A percentile compares a stretch with the other conserved stretches of the same genome.
Conservation (phyloP, 108 stramenopile genomes). For the Thalassiosira profunda region DNA sequence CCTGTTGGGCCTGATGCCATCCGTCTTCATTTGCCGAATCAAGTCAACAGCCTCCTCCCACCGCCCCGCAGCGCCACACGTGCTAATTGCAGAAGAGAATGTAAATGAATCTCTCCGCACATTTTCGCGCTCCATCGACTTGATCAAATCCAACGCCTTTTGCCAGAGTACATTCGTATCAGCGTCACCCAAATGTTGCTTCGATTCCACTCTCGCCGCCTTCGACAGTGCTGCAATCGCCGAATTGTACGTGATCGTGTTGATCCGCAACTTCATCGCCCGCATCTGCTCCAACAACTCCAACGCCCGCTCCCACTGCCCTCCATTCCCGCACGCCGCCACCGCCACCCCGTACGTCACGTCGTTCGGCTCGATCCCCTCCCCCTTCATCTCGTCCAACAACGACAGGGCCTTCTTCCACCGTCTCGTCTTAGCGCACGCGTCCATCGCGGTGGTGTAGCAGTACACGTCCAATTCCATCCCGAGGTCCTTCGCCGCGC, state of each 20-base stretch:
- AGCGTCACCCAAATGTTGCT: conserved; percentile 7
- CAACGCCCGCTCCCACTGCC: conserved; percentile 74
- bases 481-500: conserved; percentile 65
- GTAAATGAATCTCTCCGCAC: conserved; percentile 76
- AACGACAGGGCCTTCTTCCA: conserved; percentile 70
- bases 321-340: conserved; percentile 80
- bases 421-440: conserved; percentile 67
- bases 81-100: conserved; percentile 79
- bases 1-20: conserved; percentile 60
- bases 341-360: conserved; percentile 71
- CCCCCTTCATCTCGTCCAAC: conserved; percentile 78
- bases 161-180: conserved; percentile 55
- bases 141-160: conserved; percentile 56
- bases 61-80: conserved; percentile 78
- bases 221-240: conserved; percentile 79
- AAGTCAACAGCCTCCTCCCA: conserved; percentile 81
- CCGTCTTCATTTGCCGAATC: conserved; percentile 66
- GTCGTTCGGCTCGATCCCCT: conserved; percentile 63
- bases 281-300: conserved; percentile 73
- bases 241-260: conserved; percentile 82
- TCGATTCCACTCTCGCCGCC: conserved; percentile 45
- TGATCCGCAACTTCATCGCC: conserved; percentile 59
- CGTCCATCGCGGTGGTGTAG: conserved; percentile 86
- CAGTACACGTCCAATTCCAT: conserved; percentile 70
- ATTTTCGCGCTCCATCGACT: conserved; percentile 69